These are phyloP conservation scores for Podosphaera xanthii DNA, from an alignment of 2,329 filamentous ascomycete species.

Conservation along the genomic window DNA sequence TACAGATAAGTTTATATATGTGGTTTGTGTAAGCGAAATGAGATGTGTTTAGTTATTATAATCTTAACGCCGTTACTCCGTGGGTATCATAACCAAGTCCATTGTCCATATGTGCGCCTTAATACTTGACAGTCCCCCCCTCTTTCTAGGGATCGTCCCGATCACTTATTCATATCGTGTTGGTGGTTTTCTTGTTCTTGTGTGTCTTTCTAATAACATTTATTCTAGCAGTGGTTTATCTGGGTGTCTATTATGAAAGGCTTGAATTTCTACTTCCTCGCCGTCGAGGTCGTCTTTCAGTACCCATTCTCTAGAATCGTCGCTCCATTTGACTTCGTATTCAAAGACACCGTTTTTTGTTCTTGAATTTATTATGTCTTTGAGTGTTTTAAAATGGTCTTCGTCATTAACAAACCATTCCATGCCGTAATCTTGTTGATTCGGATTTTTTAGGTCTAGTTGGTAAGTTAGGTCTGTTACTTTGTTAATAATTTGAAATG, in stretches of 20 bases:
- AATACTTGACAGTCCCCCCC: not conserved
- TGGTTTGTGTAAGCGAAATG: no score
- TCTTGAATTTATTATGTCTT: not conserved
- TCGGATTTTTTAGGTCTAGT: not conserved
- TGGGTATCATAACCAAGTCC: no score
- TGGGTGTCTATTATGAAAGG: not conserved
- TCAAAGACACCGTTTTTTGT: not conserved
- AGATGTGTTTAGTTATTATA: no score
- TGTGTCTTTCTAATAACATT: not conserved
- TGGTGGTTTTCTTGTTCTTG: not conserved
- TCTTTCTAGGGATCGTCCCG: not conserved
- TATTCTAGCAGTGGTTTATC: not conserved
- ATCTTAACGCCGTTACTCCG: no score
- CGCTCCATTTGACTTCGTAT: not conserved
- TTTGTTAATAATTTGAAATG: not conserved
- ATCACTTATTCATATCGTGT: not conserved
- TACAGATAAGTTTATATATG: no score
- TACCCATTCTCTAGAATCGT: not conserved
- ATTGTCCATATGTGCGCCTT: no score
- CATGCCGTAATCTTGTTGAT: not conserved
- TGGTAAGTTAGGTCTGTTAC: not conserved
- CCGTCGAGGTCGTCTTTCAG: not conserved
- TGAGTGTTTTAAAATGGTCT: not conserved
- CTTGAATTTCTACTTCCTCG: not conserved
- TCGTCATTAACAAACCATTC: not conserved